Evolutionary conservation across 2,329 filamentous ascomycete genomes (phyloP).

Genomic region (Fusarium pseudograminearum): DNA sequence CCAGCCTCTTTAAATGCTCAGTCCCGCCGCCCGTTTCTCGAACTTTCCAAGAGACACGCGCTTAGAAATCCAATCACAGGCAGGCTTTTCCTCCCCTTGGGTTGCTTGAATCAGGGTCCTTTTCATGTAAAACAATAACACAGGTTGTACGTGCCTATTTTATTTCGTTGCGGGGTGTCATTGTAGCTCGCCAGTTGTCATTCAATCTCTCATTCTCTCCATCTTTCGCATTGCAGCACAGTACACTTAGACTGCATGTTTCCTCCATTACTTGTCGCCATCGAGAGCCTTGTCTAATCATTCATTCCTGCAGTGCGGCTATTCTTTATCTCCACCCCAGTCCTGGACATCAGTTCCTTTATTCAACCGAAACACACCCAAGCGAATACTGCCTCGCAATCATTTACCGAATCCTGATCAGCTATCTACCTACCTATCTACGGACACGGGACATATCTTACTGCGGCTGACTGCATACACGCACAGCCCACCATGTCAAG

Average conservation of each 20-base stretch:
- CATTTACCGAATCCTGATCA: neutral
- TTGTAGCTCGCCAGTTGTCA: slow-evolving; percentile 10
- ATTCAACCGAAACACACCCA: neutral
- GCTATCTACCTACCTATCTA: neutral
- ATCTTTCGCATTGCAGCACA: neutral
- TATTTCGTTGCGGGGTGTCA: slow-evolving; percentile 3
- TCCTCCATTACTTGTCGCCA: neutral
- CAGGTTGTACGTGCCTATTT: neutral
- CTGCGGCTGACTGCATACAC: slow-evolving; percentile 1
- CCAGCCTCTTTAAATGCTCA: slow-evolving; percentile 6
- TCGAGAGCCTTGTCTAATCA: neutral
- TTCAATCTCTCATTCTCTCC: neutral
- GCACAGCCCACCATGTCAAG: slow-evolving; percentile 48
- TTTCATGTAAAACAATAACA: slow-evolving; percentile 9
- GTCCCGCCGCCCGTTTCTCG: slow-evolving; percentile 38
- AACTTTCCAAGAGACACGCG: slow-evolving; percentile 45
- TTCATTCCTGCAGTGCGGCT: neutral
- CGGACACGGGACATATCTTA: neutral
- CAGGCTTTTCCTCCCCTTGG: neutral
- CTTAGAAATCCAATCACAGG: slow-evolving; percentile 49
- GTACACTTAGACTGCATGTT: too few species aligned
- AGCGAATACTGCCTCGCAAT: neutral
- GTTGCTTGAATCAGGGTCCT: slow-evolving; percentile 12
- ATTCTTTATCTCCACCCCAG: neutral
- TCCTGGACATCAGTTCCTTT: neutral